Conservation (phyloP, 768 basidiomycete species). For the Ramaria sp. region DNA sequence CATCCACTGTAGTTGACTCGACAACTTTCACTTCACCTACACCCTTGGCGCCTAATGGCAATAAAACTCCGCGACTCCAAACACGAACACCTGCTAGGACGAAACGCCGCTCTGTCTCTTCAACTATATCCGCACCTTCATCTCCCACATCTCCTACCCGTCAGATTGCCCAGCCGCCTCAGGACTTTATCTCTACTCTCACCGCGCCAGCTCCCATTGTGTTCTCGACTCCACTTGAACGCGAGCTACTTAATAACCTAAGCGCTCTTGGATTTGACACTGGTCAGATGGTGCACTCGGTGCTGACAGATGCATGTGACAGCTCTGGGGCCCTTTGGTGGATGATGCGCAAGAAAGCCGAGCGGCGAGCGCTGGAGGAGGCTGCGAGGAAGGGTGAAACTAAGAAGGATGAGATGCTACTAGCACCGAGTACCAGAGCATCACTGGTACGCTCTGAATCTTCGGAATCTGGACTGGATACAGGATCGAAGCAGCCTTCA, state of each 20-base stretch:
- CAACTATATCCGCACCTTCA: constrained; percentile 58
- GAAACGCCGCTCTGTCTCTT: constrained; percentile 91
- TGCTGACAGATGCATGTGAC: constrained; percentile 87
- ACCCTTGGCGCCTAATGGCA: constrained; percentile 5
- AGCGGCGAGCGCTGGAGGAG: constrained; percentile 39
- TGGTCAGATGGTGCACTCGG: constrained; percentile 91
- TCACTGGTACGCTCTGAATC: not conserved
- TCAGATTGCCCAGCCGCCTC: constrained; percentile 17
- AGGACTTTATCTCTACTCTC: constrained; percentile 54
- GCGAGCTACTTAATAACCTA: constrained; percentile 66
- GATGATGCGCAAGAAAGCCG: constrained; percentile 82
- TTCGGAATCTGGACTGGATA: constrained; percentile 3
- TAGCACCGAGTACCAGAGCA: constrained; percentile 6
- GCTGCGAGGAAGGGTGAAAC: constrained; percentile 13
- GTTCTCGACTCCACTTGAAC: constrained; percentile 79
- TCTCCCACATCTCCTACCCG: constrained; percentile 39
- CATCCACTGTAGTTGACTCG: not conserved
- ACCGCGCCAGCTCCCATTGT: constrained; percentile 61
- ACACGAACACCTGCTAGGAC: constrained; percentile 88
- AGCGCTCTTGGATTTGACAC: constrained; percentile 80
- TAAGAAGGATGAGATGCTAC: constrained; percentile 9
- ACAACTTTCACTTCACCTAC: not conserved
- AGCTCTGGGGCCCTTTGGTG: constrained; percentile 89
- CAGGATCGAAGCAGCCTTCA: constrained; percentile 8
- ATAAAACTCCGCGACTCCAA: constrained; percentile 46